phyloP scores from a whole-genome alignment of 345 rosid species.

The Eucalyptus guilfoylei region DNA sequence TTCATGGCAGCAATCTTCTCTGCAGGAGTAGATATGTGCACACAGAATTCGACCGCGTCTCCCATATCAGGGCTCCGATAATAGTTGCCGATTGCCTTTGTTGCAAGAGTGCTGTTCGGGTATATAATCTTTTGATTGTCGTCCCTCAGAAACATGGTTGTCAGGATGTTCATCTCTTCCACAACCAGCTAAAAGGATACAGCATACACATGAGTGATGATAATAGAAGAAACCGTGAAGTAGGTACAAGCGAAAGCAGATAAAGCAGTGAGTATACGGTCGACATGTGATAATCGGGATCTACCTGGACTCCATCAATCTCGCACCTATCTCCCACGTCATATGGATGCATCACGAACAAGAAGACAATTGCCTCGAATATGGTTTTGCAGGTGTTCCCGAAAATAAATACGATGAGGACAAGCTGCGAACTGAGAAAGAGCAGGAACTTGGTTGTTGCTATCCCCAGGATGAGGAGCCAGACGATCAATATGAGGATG shows the following conservation, averaged over 20 bases:
- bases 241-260: neutral
- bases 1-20: conserved; percentile 57
- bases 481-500: conserved; percentile 42
- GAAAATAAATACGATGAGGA: conserved; percentile 64
- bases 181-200: conserved; percentile 50
- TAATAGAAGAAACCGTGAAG: neutral
- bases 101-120: conserved; percentile 64
- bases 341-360: conserved; percentile 82
- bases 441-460: conserved; percentile 71
- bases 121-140: conserved; percentile 68
- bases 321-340: conserved; percentile 92
- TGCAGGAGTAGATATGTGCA: conserved; percentile 64
- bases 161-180: conserved; percentile 94
- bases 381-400: conserved; percentile 81
- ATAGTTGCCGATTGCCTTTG: conserved; percentile 58
- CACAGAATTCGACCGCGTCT: conserved; percentile 61
- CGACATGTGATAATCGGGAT: neutral
- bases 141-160: conserved; percentile 66
- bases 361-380: conserved; percentile 75
- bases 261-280: neutral
- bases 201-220: neutral
- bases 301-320: conserved; percentile 75
- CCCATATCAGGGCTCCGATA: conserved; percentile 96
- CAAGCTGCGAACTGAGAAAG: conserved; percentile 69
- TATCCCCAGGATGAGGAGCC: conserved; percentile 76